Base-by-base conservation (phyloP, 1,139 yeast genomes). In the Hyphopichia wangnamkhiaoensis region DNA sequence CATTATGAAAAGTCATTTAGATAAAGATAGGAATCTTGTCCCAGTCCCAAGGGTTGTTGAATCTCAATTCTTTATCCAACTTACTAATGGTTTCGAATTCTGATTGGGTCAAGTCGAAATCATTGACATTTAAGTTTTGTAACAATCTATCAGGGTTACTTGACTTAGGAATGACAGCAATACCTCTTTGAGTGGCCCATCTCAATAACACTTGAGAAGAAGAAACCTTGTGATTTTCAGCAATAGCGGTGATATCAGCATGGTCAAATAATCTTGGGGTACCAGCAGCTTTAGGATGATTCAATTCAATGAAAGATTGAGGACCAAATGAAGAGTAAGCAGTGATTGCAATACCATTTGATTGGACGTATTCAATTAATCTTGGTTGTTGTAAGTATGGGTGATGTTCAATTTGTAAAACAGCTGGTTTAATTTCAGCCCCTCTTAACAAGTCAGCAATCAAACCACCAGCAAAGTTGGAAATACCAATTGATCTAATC, bases 271-370 rank as follows among this genome's bases (percentile, higher is more conserved):
- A 68, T 9, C 78, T 62, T 16, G 78, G 76, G 35, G 81, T 71
- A 44, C 67, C 61, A 48, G 70, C 61, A 15, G 88, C 90, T 42
- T 66, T 64, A 32, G 74, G 69, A 42, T 66, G 68, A 53, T 75
- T 63, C 62, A 84, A 62, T 59, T 84, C 91, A 46, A 83, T 57
- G 61, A 84, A 52, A 4, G 88, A 80, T 59, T 79, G 84, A 19
- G 91, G 90, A 33, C 93, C 93, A 56, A 88, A 84, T 10, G 95
- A 84, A 7, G 95, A 87, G 73, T 89, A 89, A 20, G 84, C 96
- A 39, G 89, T 86, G 55, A 89, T 74, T 43, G 81, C 84, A 55
- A 89, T 79, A 35, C 77, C 82, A 50, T 78, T 65, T 32, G 65
- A 54, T 60, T 85, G 79, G 46, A 77, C 86, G 56, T 67, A 86